A percentile compares a stretch with the other conserved stretches of the same genome.
Conservation (phyloP, 1,139 yeast genomes). For the Diutina rugosa region DNA sequence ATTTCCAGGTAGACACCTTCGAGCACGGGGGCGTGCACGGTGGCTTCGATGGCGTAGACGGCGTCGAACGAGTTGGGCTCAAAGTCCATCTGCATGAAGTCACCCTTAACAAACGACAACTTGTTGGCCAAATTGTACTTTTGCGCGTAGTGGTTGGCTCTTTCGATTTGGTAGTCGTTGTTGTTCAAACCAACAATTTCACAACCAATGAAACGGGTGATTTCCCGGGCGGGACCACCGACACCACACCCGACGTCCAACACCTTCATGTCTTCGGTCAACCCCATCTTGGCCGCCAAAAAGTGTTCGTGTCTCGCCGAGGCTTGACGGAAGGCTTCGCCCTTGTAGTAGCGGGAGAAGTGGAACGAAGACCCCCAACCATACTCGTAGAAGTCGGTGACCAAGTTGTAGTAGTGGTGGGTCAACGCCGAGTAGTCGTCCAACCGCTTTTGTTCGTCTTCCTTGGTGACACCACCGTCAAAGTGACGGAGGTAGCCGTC, state of each 20-base stretch:
- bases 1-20: conserved; percentile 96
- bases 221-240: conserved; percentile 98
- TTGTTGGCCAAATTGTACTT: conserved; percentile 55
- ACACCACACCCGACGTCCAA: conserved; percentile 99
- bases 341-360: conserved; percentile 84
- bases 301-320: conserved; percentile 97
- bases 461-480: conserved; percentile 78
- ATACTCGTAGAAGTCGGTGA: conserved; percentile 90
- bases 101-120: conserved; percentile 86
- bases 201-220: conserved; percentile 82
- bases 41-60: conserved; percentile 96
- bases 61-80: conserved; percentile 85
- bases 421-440: conserved; percentile 83
- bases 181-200: conserved; percentile 84
- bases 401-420: conserved; percentile 92
- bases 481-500: conserved; percentile 93
- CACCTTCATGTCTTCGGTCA: conserved; percentile 71
- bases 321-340: conserved; percentile 91
- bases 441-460: conserved; percentile 64
- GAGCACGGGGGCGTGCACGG: conserved; percentile 93
- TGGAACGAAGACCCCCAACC: conserved; percentile 99
- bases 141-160: conserved; percentile 76
- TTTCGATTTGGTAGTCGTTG: conserved; percentile 92
- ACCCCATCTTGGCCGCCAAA: conserved; percentile 76
- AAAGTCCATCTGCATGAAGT: conserved; percentile 98